Evolutionary conservation across 176 grass and related monocot genomes (phyloP).

Genomic region (Raddia guianensis): DNA sequence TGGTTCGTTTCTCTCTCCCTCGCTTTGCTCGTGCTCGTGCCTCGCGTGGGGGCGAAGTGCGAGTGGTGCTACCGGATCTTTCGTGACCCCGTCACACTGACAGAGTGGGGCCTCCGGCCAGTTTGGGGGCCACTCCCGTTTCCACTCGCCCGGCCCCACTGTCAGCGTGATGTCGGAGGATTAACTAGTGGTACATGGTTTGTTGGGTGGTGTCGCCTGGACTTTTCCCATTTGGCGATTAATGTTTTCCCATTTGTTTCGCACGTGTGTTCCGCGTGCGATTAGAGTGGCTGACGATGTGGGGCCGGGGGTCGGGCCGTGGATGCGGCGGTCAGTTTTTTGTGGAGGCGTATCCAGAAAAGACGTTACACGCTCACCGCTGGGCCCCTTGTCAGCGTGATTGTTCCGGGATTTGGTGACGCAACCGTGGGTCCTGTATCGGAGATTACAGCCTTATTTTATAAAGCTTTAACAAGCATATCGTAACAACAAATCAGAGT

Average conservation of each 20-base stretch:
- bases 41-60: background rate
- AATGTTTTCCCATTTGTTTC: background rate
- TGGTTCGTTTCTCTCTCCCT: slow-evolving; percentile 9
- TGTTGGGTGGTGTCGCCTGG: background rate
- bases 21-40: background rate
- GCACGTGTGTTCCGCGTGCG: background rate
- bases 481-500: slow-evolving; percentile 59
- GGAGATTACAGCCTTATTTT: background rate
- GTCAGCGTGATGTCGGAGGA: background rate
- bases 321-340: background rate
- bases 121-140: too few species aligned
- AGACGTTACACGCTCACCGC: background rate
- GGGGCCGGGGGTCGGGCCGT: too few species aligned
- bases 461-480: too few species aligned
- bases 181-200: background rate
- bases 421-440: background rate
- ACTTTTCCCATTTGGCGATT: background rate
- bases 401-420: background rate
- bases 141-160: background rate
- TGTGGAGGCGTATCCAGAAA: background rate
- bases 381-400: background rate
- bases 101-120: background rate
- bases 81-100: background rate
- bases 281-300: background rate
- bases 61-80: background rate